Evolutionary conservation across 345 rosid species (phyloP), one percentile per base, ranked within the genome.

Genomic region (Syzygium oleosum): DNA sequence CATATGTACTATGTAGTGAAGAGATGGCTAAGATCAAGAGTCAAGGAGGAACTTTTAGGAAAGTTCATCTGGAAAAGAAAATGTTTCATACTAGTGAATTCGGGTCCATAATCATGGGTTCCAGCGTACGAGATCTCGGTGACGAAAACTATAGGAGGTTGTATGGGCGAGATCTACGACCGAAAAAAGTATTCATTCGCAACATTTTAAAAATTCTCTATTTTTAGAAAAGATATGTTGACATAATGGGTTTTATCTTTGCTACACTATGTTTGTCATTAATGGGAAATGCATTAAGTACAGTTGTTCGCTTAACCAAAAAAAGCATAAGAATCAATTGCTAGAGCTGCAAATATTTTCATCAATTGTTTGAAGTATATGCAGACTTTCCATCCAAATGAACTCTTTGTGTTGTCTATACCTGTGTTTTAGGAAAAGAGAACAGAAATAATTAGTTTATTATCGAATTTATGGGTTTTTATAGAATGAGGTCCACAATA

Each of bases 401-500:
- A 34, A 73, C 46, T 4, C 46, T 68, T 34, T 17, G 80, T 5
- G 0, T 34, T 34, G 23, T 19, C 7, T 34, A 9, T 34, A 34
- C 1, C 0, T 0, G 13, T 34, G 79, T 68, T 34, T 19, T 17
- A 68, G 79, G 3, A 68, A 34, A 68, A 34, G 22, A 68, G 17
- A 4, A 59, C 46, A 13, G 2, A 34, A 68, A 61, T 1, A 61
- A 1, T n/a, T 61, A 3, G 12, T 51, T 9, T 21, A 73, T 73
- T 7, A 9, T 73, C 80, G 8, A 34, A 73, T 73, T 22, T 17
- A 73, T 34, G 46, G 49, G 79, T 6, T 34, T 34, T 0, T 19
- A 9, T 4, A 68, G 6, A 68, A 17, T 68, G 25, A 34, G 46
- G 34, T 9, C 1, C 0, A 9, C 0, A 1, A 73, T 1, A 11